Evolutionary conservation across 2,329 filamentous ascomycete species (phyloP).

Genomic region (Colletotrichum sp.): DNA sequence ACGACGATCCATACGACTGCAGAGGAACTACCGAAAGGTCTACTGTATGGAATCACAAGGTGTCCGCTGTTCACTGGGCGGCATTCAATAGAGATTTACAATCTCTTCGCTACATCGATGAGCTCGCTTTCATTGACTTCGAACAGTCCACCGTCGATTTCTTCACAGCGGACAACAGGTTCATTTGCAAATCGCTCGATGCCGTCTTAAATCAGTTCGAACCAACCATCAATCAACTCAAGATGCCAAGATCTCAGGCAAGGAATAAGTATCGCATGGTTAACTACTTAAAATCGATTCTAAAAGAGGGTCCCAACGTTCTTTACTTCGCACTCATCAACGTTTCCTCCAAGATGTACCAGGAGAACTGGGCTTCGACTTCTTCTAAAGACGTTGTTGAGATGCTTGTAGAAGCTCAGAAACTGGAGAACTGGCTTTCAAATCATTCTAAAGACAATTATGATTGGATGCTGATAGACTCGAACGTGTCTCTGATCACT

Average conservation of each 20-base stretch:
- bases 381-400: neutral
- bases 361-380: neutral
- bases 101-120: neutral
- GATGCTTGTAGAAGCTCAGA: neutral
- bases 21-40: neutral
- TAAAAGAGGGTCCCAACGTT: neutral
- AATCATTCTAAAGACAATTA: accelerated
- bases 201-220: neutral
- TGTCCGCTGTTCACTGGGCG: neutral
- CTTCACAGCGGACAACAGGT: neutral
- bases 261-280: accelerated
- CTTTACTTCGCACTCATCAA: neutral
- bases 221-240: neutral
- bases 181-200: neutral
- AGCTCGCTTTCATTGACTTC: accelerated
- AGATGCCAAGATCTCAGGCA: accelerated
- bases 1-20: too few relatives aligned
- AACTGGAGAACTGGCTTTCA: neutral
- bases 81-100: neutral
- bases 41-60: neutral
- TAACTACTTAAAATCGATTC: neutral
- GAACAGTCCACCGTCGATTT: neutral
- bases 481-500: neutral
- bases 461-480: too few relatives aligned
- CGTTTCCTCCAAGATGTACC: neutral